Base-by-base conservation (phyloP, 2,329 filamentous ascomycete species). In the Diatrype stigma region DNA sequence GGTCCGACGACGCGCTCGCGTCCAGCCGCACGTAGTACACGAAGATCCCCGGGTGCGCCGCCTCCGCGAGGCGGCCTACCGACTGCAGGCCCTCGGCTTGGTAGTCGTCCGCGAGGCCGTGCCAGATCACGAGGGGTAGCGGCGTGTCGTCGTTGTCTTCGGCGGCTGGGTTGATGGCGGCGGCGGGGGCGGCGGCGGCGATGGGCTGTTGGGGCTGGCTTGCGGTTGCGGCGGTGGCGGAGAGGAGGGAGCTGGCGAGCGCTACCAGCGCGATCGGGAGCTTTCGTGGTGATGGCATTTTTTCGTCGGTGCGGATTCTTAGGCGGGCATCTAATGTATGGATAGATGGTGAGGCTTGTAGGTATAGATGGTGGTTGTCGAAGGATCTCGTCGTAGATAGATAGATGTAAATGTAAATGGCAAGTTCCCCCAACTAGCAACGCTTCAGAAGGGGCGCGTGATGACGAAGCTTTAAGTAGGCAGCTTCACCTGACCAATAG, bases 51-150 rank as follows among this genome's bases (percentile, higher is more conserved):
- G 91, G 91, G 70, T 96, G 83, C 51, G 84, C 75, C 46, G 80
- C 70, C 52, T 90, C 79, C 56, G 87, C 87, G 46, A 96, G 79
- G n/a, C 79, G 73, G 56, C 82, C 88, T 30, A 96, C 79, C 49
- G 77, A 69, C 60, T 82, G 80, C 50, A 97, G 78, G 51, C 92
- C 91, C 32, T 91, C 85, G 56, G 83, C 82, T 48, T 83, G 80
- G 73, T 85, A 95, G 68, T 85, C 81, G 71, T 94, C 89, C 62
- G 84, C 84, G 11, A 85, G 75, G 23, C 82, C 94, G 70, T 99
- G 94, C 94, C 94, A 99, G 72, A 99, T 89, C 53, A 99, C 80
- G 34, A 99, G 78, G 1, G 94, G 94, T 28, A 96, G 80, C 3
- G 89, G 90, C n/a, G 80, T 84, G 59, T 84, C 80, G 63, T 78